Conservation (phyloP, 2,329 filamentous ascomycete genomes). For the Xenosphaeropsis pyriputrescens region DNA sequence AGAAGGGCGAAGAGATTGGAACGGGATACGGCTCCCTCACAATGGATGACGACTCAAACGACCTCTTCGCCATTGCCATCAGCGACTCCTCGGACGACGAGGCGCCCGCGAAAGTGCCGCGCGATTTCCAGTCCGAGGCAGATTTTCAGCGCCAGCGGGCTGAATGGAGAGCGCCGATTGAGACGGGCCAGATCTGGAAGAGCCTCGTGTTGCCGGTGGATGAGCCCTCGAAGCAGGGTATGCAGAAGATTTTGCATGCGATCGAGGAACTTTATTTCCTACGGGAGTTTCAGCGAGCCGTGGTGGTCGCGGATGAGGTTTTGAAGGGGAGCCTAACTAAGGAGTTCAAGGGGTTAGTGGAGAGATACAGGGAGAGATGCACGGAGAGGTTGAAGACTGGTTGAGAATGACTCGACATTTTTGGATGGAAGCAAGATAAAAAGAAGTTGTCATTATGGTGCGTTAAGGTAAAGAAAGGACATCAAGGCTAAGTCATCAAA, state of each 20-base stretch:
- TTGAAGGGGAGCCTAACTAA: slow-evolving; percentile 10
- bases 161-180: slow-evolving; percentile 14
- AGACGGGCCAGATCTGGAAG: slow-evolving; percentile 15
- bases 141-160: slow-evolving; percentile 11
- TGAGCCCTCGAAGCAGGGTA: slow-evolving; percentile 14
- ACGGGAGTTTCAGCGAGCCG: neutral
- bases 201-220: slow-evolving; percentile 11
- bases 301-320: slow-evolving; percentile 5
- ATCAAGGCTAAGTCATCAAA: too few species aligned
- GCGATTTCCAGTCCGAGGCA: slow-evolving; percentile 16
- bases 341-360: slow-evolving; percentile 10
- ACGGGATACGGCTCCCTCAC: too few species aligned
- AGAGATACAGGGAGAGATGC: slow-evolving; percentile 11
- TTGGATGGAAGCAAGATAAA: too few species aligned
- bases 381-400: neutral
- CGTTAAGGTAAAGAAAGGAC: too few species aligned
- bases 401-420: neutral
- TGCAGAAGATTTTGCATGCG: slow-evolving; percentile 15
- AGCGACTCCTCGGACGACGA: slow-evolving; percentile 21
- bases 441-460: too few species aligned
- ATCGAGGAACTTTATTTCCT: slow-evolving; percentile 19
- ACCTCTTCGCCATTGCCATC: slow-evolving; percentile 27
- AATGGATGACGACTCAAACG: slow-evolving; percentile 21
- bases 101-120: slow-evolving; percentile 10
- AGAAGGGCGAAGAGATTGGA: too few species aligned